These are phyloP conservation scores for Jamesozyma rosinii DNA, from an alignment of 805 yeast species.

Conservation along the genomic window DNA sequence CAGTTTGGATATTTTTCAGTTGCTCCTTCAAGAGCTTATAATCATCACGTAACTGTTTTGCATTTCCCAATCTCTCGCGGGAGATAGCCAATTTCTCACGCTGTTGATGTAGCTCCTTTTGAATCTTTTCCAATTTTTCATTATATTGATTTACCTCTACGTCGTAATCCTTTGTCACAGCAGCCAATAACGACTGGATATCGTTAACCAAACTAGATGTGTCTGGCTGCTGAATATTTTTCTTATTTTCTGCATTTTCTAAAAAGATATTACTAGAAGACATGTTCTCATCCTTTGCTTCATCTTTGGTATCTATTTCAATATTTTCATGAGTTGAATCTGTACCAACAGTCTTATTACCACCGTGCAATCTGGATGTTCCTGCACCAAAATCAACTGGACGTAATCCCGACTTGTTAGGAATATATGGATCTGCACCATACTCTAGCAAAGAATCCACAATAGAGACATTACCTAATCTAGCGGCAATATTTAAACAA, in stretches of 20 bases:
- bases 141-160: slow-evolving; percentile 48
- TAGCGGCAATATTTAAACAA: slow-evolving; percentile 83
- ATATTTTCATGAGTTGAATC: background rate
- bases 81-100: slow-evolving; percentile 20
- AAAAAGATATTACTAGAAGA: background rate
- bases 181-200: slow-evolving; percentile 41
- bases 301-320: background rate
- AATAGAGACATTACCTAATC: slow-evolving; percentile 72
- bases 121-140: slow-evolving; percentile 42
- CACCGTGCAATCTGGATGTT: slow-evolving; percentile 15
- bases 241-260: background rate
- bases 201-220: slow-evolving; percentile 33
- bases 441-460: slow-evolving; percentile 74
- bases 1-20: slow-evolving; percentile 49
- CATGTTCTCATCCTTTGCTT: background rate
- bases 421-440: slow-evolving; percentile 74
- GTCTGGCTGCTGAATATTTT: slow-evolving; percentile 13
- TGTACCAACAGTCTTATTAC: background rate
- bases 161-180: slow-evolving; percentile 51
- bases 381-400: slow-evolving; percentile 75
- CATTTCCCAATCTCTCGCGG: slow-evolving; percentile 20
- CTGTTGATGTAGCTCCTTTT: slow-evolving; percentile 31
- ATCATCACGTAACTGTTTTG: slow-evolving; percentile 43
- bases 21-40: slow-evolving; percentile 47
- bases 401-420: slow-evolving; percentile 77